These are phyloP conservation scores for Friedmanniomyces endolithicus DNA, from an alignment of 495 filamentous ascomycete species.

Conservation along the genomic window DNA sequence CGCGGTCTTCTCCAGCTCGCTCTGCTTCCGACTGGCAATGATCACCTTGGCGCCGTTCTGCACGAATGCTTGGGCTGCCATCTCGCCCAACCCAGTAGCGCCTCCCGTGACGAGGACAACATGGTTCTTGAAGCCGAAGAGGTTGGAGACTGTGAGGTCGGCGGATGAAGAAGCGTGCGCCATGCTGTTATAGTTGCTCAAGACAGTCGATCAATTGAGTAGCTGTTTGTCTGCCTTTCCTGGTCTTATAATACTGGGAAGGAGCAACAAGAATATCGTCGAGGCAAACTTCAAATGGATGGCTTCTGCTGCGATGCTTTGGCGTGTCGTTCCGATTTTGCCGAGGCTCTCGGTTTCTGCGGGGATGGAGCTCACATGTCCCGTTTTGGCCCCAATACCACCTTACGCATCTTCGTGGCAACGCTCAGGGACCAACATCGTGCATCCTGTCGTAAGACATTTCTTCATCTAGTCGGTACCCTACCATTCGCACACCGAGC, in stretches of 20 bases:
- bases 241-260: no score
- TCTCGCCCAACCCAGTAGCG: conserved; percentile 29
- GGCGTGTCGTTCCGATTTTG: no score
- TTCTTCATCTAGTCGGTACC: no score
- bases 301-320: background rate
- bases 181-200: background rate
- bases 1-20: conserved; percentile 28
- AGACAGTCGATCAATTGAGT: background rate
- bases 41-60: conserved; percentile 28
- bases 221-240: no score
- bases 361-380: background rate
- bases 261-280: no score
- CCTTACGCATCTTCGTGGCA: no score
- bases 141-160: conserved; percentile 20
- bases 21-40: conserved; percentile 31
- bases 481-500: no score
- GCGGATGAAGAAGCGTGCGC: conserved; percentile 15
- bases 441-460: no score
- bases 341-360: no score
- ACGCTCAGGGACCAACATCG: no score
- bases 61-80: conserved; percentile 30
- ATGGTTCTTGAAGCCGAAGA: conserved; percentile 29
- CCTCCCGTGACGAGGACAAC: conserved; percentile 29
- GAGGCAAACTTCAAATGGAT: no score
- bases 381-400: background rate